Conservation (phyloP, 768 basidiomycete genomes). For the Pholiota molesta region DNA sequence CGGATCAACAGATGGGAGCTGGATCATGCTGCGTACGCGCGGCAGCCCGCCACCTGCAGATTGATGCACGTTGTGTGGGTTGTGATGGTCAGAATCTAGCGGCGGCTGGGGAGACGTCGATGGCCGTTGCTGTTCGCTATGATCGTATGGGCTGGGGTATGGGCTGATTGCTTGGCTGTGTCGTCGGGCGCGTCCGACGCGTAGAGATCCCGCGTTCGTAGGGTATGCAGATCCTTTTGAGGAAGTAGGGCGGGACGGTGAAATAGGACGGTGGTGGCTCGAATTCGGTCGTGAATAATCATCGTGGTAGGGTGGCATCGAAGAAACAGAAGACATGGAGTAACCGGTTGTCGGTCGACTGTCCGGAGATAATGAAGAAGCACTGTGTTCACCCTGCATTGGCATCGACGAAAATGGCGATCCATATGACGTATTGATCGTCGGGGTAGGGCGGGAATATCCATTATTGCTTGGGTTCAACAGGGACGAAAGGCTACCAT, state of each 20-base stretch:
- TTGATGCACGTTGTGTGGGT: slow-evolving; percentile 1
- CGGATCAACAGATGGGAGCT: slow-evolving; percentile 71
- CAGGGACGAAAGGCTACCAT: slow-evolving; percentile 76
- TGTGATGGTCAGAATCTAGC: slow-evolving; percentile 50
- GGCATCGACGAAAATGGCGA: slow-evolving; percentile 73
- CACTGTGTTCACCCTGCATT: slow-evolving; percentile 67
- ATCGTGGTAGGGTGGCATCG: slow-evolving; percentile 72
- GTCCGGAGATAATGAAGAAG: slow-evolving; percentile 80
- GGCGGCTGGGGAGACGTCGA: slow-evolving; percentile 75
- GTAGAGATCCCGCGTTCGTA: slow-evolving; percentile 53
- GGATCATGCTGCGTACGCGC: slow-evolving; percentile 84
- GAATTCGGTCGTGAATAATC: slow-evolving; percentile 79
- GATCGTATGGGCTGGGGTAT: slow-evolving; percentile 83
- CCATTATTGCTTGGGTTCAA: slow-evolving; percentile 70
- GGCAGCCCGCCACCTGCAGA: slow-evolving; percentile 45
- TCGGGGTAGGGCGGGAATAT: slow-evolving; percentile 63
- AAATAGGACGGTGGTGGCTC: slow-evolving; percentile 73
- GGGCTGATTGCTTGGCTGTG: slow-evolving; percentile 89
- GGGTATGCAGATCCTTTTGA: slow-evolving; percentile 56
- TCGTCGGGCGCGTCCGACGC: slow-evolving; percentile 72
- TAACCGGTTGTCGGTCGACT: slow-evolving; percentile 87
- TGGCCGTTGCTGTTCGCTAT: slow-evolving; percentile 64
- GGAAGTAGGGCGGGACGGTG: slow-evolving; percentile 68
- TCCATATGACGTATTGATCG: slow-evolving; percentile 73
- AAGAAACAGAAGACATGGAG: slow-evolving; percentile 82